Percentiles rank a stretch among this genome's conserved stretches.
These are phyloP conservation scores for Colletotrichum orbiculare DNA, from an alignment of 2,329 filamentous ascomycete genomes.

Conservation along the genomic window DNA sequence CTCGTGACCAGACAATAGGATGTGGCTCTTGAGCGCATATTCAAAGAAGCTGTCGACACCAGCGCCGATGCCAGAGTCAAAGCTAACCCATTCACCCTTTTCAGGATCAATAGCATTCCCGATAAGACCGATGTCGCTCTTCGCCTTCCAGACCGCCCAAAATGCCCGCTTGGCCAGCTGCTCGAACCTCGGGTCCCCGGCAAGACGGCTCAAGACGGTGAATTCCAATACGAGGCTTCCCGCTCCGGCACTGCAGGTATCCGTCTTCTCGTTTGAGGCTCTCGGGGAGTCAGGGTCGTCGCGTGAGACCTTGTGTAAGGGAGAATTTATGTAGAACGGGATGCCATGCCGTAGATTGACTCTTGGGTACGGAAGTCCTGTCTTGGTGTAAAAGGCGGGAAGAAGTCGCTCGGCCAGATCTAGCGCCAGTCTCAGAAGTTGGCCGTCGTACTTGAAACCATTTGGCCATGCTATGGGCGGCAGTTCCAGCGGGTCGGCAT, in stretches of 20 bases:
- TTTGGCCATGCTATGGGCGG: constrained; percentile 73
- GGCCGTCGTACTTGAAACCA: constrained; percentile 87
- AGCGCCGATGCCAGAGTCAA: constrained; percentile 93
- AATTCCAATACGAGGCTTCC: constrained; percentile 95
- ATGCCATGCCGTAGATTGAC: constrained; percentile 93
- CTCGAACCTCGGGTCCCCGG: constrained; percentile 89
- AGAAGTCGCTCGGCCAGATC: constrained; percentile 87
- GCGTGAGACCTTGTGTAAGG: constrained; percentile 70
- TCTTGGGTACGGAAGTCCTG: constrained; percentile 92
- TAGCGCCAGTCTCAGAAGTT: constrained; percentile 87
- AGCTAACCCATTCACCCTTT: constrained; percentile 86
- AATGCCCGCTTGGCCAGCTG: constrained; percentile 91
- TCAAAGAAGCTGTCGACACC: constrained; percentile 99
- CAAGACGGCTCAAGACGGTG: constrained; percentile 87
- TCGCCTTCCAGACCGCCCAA: constrained; percentile 93
- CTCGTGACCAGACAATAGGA: constrained; percentile 83
- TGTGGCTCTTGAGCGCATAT: constrained; percentile 94
- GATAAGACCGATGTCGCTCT: constrained; percentile 87
- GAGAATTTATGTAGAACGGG: constrained; percentile 91
- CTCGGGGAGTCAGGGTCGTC: constrained; percentile 51
- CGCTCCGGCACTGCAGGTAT: constrained; percentile 97
- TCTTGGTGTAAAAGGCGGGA: constrained; percentile 91
- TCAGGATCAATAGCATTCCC: constrained; percentile 94
- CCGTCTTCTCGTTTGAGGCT: constrained; percentile 74
- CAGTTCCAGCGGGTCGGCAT: constrained; percentile 56